Conservation (phyloP, 257 asterid species). For the Catharanthus roseus region DNA sequence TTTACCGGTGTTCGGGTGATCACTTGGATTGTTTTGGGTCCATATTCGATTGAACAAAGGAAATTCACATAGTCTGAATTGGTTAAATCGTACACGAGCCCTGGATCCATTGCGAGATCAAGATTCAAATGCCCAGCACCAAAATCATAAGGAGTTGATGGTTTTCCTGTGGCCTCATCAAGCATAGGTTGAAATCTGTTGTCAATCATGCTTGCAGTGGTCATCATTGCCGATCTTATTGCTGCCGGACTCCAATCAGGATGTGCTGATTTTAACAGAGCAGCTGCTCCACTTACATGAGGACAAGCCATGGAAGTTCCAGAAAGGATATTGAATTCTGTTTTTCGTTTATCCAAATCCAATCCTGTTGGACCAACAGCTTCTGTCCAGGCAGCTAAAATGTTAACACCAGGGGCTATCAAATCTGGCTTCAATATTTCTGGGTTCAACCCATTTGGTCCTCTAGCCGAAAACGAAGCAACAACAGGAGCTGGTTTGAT, state of each 20-base stretch:
- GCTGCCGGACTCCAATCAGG: conserved; percentile 98
- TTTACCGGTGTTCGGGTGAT: conserved; percentile 63
- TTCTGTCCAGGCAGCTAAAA: conserved; percentile 89
- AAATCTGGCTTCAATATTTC: conserved; percentile 84
- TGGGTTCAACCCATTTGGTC: conserved; percentile 87
- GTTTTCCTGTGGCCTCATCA: conserved; percentile 69
- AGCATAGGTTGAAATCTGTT: conserved; percentile 48
- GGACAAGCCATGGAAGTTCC: conserved; percentile 99
- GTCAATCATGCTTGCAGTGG: conserved; percentile 60
- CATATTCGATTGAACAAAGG: conserved; percentile 76
- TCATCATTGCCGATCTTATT: conserved; percentile 91
- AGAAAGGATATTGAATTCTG: conserved; percentile 81
- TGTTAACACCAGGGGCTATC: conserved; percentile 93
- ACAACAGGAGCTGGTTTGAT: conserved; percentile 92
- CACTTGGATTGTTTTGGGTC: conserved; percentile 82
- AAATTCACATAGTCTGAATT: conserved; percentile 61
- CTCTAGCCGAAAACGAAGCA: conserved; percentile 86
- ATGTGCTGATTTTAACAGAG: conserved; percentile 88
- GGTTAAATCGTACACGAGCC: conserved; percentile 73
- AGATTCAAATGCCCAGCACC: conserved; percentile 93
- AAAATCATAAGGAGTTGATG: conserved; percentile 69
- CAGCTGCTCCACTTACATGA: conserved; percentile 96
- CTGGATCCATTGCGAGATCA: conserved; percentile 86
- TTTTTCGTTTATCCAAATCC: conserved; percentile 58
- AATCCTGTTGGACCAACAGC: conserved; percentile 90